Evolutionary conservation across 1,139 yeast species (phyloP), one percentile per base, ranked within the genome.

Genomic region (Pichia kudriavzevii): DNA sequence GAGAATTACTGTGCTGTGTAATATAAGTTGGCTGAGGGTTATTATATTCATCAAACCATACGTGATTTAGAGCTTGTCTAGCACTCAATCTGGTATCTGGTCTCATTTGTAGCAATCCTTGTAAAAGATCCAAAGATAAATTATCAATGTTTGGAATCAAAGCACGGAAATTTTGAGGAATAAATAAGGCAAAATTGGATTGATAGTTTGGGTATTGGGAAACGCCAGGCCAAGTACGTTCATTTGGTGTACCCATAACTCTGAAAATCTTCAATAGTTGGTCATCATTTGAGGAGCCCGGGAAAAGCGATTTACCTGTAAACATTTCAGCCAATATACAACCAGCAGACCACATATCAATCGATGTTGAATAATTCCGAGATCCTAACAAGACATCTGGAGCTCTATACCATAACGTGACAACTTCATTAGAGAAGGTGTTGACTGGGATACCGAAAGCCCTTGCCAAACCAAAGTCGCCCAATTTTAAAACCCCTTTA

Each of bases 321-420:
- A 91, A 80, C 98, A 91, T 91, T 58, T 91, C 99, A 2, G 97
- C 97, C 56, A 91, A 69, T 37, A 91, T 91, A 61, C 98, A 91
- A 10, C 99, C 99, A 16, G 95, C 94, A 20, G 96, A 85, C 99
- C 99, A 91, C 62, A 91, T 87, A 60, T 91, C 99, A 44, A 91
- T 91, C 1, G 95, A 84, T 0, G 98, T 91, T 22, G 95, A 82
- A 59, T 91, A 91, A 32, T 94, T 87, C 48, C 96, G 73, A 1
- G 95, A 84, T 0, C 99, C 99, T 60, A 91, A 72, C 37, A 91
- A 65, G 27, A 91, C 98, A 57, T 91, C 99, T 0, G 98, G 98
- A 0, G 99, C 97, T 44, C 99, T 72, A 61, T 91, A 91, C 99
- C 99, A 91, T 45, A 91, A 65, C 1, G 99, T 91, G 26, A 91